These are phyloP conservation scores for Flaveria bidentis DNA, from an alignment of 129 eudicot species.

Conservation along the genomic window DNA sequence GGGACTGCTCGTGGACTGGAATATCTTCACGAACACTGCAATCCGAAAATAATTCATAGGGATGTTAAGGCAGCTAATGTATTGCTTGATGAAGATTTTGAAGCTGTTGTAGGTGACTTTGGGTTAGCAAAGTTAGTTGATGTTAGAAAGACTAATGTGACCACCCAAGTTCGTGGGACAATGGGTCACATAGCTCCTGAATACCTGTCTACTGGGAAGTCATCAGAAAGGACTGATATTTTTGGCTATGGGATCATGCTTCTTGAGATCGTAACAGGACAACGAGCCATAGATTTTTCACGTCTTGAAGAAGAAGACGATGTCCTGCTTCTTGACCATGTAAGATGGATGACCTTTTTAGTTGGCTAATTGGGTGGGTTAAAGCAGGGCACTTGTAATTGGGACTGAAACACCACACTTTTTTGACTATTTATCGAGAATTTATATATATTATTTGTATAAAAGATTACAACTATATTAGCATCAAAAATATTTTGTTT, in stretches of 20 bases:
- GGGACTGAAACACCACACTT: background rate
- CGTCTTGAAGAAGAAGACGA: constrained; percentile 98
- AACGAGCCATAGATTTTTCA: constrained; percentile 93
- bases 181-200: constrained; percentile 99
- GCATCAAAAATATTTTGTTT: background rate
- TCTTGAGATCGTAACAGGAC: constrained; percentile 91
- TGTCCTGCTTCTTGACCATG: constrained; percentile 96
- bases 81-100: constrained; percentile 88
- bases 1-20: constrained; percentile 99
- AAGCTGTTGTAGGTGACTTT: constrained; percentile 98
- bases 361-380: background rate
- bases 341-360: constrained; percentile 33
- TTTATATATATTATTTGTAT: background rate
- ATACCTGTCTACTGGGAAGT: constrained; percentile 95
- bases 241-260: constrained; percentile 99
- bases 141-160: constrained; percentile 89
- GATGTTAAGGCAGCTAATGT: constrained; percentile 99
- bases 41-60: constrained; percentile 92
- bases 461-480: background rate
- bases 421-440: background rate
- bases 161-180: constrained; percentile 98
- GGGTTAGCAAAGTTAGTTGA: constrained; percentile 96
- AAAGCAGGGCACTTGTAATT: background rate
- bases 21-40: constrained; percentile 96
- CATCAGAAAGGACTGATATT: constrained; percentile 93